Percentiles rank a stretch among this genome's conserved stretches.
Conservation (phyloP, 805 yeast species). For the Candida patagonica region DNA sequence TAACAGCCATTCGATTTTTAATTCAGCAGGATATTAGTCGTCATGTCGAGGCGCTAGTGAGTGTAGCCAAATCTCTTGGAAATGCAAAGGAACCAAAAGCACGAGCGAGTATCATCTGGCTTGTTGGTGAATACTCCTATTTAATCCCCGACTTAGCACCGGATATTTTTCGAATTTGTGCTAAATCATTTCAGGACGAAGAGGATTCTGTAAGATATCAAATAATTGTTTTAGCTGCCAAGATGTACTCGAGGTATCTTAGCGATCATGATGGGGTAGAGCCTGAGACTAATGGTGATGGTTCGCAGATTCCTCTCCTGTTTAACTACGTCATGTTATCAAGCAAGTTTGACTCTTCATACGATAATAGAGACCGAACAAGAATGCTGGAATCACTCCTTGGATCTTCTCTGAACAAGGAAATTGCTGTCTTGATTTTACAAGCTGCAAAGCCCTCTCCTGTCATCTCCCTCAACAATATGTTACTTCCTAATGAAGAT, state of each 20-base stretch:
- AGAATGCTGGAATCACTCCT: slow-evolving; percentile 60
- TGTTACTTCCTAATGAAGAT: slow-evolving; percentile 6
- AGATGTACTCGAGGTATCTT: slow-evolving; percentile 50
- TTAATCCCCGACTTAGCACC: slow-evolving; percentile 49
- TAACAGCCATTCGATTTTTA: slow-evolving; percentile 63
- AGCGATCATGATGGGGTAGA: slow-evolving; percentile 29
- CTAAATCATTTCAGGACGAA: slow-evolving; percentile 44
- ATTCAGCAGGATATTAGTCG: slow-evolving; percentile 53
- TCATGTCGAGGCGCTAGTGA: slow-evolving; percentile 47
- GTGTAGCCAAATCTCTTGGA: slow-evolving; percentile 30
- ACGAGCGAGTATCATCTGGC: slow-evolving; percentile 79
- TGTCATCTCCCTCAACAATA: slow-evolving; percentile 14
- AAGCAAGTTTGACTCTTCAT: slow-evolving; percentile 62
- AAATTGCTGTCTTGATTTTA: slow-evolving; percentile 58
- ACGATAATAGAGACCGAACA: slow-evolving; percentile 79
- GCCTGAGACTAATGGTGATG: slow-evolving; percentile 17
- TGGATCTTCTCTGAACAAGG: slow-evolving; percentile 40
- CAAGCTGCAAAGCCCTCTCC: slow-evolving; percentile 75
- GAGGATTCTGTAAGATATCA: slow-evolving; percentile 55
- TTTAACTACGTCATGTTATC: slow-evolving; percentile 54
- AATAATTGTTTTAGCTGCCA: slow-evolving; percentile 63
- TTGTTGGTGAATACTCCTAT: slow-evolving; percentile 70
- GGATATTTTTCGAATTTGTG: slow-evolving; percentile 57
- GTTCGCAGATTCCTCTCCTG: slow-evolving; percentile 34
- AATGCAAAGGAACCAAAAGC: slow-evolving; percentile 35